Conservation (phyloP, 2,329 filamentous ascomycete genomes). For the Apiospora marii region DNA sequence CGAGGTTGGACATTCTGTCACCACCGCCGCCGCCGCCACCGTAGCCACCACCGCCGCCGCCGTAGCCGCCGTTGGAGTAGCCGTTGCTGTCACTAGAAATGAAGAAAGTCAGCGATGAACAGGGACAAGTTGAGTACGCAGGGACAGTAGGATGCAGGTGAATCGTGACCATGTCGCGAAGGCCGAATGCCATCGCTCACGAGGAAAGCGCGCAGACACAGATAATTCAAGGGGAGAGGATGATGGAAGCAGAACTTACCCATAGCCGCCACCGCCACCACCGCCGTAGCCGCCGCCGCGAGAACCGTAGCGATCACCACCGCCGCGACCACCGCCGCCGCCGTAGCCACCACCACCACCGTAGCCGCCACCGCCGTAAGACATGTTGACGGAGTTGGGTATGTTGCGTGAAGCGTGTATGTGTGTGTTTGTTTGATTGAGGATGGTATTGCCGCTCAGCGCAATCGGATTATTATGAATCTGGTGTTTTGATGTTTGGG, state of each 20-base stretch:
- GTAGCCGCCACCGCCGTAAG: conserved; percentile 67
- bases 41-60: conserved; percentile 48
- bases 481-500: conserved; percentile 7
- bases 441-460: conserved; percentile 33
- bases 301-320: conserved; percentile 24
- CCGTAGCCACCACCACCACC: conserved; percentile 49
- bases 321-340: conserved; percentile 27
- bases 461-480: conserved; percentile 26
- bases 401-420: conserved; percentile 9
- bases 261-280: conserved; percentile 51
- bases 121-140: neutral
- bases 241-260: conserved; percentile 36
- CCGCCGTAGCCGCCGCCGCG: conserved; percentile 34
- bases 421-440: conserved; percentile 5
- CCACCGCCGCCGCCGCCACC: conserved; percentile 66
- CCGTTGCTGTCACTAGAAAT: conserved; percentile 48
- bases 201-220: conserved; percentile 1
- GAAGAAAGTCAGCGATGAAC: conserved; percentile 7
- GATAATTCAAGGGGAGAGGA: neutral
- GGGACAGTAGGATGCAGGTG: neutral
- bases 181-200: neutral
- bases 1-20: conserved; percentile 93
- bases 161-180: neutral
- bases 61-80: conserved; percentile 58
- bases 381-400: conserved; percentile 60